phyloP scores from a whole-genome alignment of 192 early-diverging fungal species.

The Linnemannia zychae region DNA sequence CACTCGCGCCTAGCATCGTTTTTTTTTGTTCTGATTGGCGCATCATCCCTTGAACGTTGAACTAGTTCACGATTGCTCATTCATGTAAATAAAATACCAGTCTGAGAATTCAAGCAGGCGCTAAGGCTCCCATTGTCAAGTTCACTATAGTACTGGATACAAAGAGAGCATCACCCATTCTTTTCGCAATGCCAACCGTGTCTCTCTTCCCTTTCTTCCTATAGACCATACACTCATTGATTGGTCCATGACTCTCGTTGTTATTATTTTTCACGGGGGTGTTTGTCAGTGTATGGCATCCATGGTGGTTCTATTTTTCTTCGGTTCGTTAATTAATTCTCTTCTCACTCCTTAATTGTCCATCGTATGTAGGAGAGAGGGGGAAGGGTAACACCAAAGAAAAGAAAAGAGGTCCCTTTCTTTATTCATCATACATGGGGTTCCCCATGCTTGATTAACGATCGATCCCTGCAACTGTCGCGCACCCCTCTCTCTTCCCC shows the following conservation, averaged over 20 bases:
- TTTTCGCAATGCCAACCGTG: not conserved
- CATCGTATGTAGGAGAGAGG: too few species aligned
- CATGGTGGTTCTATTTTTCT: not conserved
- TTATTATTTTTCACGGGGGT: not conserved
- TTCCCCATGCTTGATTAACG: not conserved
- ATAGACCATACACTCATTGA: not conserved
- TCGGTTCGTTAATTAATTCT: too few species aligned
- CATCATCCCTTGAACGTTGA: too few species aligned
- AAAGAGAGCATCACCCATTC: not conserved
- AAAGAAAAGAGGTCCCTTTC: not conserved
- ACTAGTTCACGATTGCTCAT: too few species aligned
- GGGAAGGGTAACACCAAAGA: too few species aligned
- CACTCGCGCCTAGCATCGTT: too few species aligned
- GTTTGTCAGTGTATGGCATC: not conserved
- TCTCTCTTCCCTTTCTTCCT: not conserved
- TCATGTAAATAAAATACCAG: too few species aligned
- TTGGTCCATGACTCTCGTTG: not conserved
- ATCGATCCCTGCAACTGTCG: not conserved
- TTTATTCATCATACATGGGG: not conserved
- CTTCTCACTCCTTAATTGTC: not conserved
- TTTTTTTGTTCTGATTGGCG: too few species aligned
- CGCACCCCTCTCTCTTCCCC: not conserved
- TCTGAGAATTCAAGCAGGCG: too few species aligned
- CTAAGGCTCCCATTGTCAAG: too few species aligned
- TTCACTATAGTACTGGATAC: too few species aligned